These are phyloP conservation scores for Camptophora hylomeconis DNA, from an alignment of 2,329 filamentous ascomycete species.

Conservation along the genomic window DNA sequence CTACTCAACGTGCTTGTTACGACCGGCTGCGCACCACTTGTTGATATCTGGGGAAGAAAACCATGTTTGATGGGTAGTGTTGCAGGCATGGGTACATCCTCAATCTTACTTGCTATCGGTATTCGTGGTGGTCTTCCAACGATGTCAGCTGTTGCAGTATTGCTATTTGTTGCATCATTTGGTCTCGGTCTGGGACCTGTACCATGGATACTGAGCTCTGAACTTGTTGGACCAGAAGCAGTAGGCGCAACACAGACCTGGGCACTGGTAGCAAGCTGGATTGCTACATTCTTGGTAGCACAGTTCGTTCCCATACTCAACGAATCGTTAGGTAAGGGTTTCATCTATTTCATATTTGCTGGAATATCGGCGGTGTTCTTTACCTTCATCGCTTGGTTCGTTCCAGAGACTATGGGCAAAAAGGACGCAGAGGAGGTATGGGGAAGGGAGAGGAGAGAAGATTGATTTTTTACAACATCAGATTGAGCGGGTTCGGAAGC, in stretches of 20 bases:
- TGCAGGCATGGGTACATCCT: constrained; percentile 67
- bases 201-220: constrained; percentile 84
- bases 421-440: constrained; percentile 80
- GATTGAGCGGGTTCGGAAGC: background rate
- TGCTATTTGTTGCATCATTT: constrained; percentile 80
- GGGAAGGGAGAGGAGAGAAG: constrained; percentile 41
- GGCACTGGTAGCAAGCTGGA: constrained; percentile 74
- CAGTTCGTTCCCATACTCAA: constrained; percentile 90
- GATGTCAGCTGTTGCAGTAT: constrained; percentile 66
- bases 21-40: constrained; percentile 64
- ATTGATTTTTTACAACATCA: constrained; percentile 4
- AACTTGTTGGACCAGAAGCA: constrained; percentile 79
- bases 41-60: constrained; percentile 72
- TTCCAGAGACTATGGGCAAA: constrained; percentile 85
- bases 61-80: constrained; percentile 72
- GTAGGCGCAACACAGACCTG: constrained; percentile 86
- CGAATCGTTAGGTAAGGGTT: constrained; percentile 61
- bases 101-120: constrained; percentile 64
- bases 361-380: constrained; percentile 56
- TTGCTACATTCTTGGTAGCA: constrained; percentile 83
- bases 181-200: constrained; percentile 85
- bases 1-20: constrained; percentile 77
- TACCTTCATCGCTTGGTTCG: constrained; percentile 56
- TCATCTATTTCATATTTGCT: constrained; percentile 85
- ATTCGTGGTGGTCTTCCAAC: constrained; percentile 61